Conservation (phyloP, 345 rosid species). For the Eucalyptus polybractea region DNA sequence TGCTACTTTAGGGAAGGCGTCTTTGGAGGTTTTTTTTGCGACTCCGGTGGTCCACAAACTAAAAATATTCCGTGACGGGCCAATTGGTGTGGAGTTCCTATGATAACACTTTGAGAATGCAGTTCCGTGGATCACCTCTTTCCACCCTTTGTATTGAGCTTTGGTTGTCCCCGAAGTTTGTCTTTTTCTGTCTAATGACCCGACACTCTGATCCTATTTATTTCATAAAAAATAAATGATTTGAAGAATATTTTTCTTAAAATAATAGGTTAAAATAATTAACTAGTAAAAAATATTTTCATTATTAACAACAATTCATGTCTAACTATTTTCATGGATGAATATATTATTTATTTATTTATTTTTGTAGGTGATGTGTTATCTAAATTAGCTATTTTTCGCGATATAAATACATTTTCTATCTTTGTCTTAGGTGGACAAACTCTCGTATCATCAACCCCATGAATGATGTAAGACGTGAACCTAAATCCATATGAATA, state of each 20-base stretch:
- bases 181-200: accelerated
- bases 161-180: neutral
- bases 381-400: neutral
- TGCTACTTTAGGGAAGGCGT: neutral
- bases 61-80: neutral
- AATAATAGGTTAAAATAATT: neutral
- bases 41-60: too few relatives aligned
- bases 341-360: neutral
- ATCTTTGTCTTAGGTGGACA: neutral
- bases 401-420: neutral
- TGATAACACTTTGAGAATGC: neutral
- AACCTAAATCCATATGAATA: neutral
- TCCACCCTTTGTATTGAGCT: neutral
- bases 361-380: neutral
- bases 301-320: neutral
- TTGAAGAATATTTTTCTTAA: neutral
- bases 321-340: neutral
- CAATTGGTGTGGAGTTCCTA: neutral
- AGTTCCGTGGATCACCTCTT: neutral
- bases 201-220: too few relatives aligned
- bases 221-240: neutral
- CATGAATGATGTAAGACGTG: neutral
- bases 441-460: neutral
- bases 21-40: neutral
- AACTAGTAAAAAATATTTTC: neutral